A percentile compares a stretch with the other conserved stretches of the same genome.
These are phyloP conservation scores for Dothistroma septosporum DNA, from an alignment of 2,329 filamentous ascomycete species.

Conservation along the genomic window DNA sequence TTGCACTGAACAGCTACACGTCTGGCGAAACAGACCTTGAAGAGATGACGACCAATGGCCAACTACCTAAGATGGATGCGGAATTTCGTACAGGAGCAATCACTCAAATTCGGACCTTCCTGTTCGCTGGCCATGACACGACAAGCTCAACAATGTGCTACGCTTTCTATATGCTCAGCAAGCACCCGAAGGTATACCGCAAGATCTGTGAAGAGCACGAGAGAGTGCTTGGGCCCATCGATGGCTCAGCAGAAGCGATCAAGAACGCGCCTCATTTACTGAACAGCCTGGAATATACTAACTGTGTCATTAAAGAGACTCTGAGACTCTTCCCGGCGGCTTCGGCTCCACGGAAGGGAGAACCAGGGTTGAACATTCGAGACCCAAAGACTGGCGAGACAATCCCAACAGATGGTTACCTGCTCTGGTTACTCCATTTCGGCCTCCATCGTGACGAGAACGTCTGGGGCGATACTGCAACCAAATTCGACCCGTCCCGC, in stretches of 20 bases:
- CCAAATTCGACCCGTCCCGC: slow-evolving; percentile 49
- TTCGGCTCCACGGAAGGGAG: slow-evolving; percentile 38
- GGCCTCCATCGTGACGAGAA: slow-evolving; percentile 34
- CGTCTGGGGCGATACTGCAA: slow-evolving; percentile 38
- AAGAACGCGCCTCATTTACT: slow-evolving; percentile 44
- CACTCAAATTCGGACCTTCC: slow-evolving; percentile 35
- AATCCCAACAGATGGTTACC: slow-evolving; percentile 42
- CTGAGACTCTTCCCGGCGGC: slow-evolving; percentile 50
- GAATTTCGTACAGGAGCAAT: slow-evolving; percentile 34
- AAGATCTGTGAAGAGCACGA: slow-evolving; percentile 49
- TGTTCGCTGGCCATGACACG: slow-evolving; percentile 42
- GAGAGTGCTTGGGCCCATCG: slow-evolving; percentile 40
- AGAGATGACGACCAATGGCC: slow-evolving; percentile 9
- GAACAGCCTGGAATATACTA: slow-evolving; percentile 50
- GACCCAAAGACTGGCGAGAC: slow-evolving; percentile 40
- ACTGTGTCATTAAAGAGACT: slow-evolving; percentile 51
- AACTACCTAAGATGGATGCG: slow-evolving; percentile 27
- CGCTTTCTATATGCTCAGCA: slow-evolving; percentile 37
- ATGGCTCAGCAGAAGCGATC: slow-evolving; percentile 32
- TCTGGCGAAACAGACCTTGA: slow-evolving; percentile 18
- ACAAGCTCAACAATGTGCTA: slow-evolving; percentile 34
- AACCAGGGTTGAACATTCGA: slow-evolving; percentile 35
- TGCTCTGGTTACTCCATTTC: slow-evolving; percentile 40
- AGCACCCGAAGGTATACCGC: slow-evolving; percentile 29
- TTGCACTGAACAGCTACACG: slow-evolving; percentile 35